Conservation (phyloP, 805 yeast species). For the Lipomyces lipofer region DNA sequence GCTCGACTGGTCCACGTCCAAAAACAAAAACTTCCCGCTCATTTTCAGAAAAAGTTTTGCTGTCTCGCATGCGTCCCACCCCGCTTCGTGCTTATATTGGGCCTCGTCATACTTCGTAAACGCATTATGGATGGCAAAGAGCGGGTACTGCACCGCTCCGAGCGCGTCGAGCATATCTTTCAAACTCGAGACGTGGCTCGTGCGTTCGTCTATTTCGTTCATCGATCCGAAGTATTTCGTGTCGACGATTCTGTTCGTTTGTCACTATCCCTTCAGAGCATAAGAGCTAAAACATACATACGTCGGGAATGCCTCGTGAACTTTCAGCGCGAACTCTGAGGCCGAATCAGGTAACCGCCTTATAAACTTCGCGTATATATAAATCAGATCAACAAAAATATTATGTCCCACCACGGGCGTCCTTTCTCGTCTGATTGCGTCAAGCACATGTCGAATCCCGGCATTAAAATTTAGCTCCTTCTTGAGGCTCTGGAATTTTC, state of each 20-base stretch:
- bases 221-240: constrained; percentile 1
- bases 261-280: too few relatives aligned
- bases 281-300: neutral
- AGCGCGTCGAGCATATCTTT: neutral
- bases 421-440: neutral
- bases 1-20: neutral
- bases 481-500: neutral
- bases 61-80: constrained; percentile 4
- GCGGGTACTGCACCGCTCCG: neutral
- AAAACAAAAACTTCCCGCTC: neutral
- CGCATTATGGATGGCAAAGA: neutral
- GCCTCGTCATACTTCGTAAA: constrained; percentile 2
- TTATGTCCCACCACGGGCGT: neutral
- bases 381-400: neutral
- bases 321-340: neutral
- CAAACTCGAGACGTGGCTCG: neutral
- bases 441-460: neutral
- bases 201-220: neutral
- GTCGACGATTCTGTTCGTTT: neutral
- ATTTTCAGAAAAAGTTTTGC: neutral
- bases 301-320: neutral
- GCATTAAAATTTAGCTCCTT: neutral
- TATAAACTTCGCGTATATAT: constrained; percentile 4
- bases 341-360: neutral
- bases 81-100: neutral